phyloP scores from a whole-genome alignment of 345 rosid species.

The Lepidium aucheri region DNA sequence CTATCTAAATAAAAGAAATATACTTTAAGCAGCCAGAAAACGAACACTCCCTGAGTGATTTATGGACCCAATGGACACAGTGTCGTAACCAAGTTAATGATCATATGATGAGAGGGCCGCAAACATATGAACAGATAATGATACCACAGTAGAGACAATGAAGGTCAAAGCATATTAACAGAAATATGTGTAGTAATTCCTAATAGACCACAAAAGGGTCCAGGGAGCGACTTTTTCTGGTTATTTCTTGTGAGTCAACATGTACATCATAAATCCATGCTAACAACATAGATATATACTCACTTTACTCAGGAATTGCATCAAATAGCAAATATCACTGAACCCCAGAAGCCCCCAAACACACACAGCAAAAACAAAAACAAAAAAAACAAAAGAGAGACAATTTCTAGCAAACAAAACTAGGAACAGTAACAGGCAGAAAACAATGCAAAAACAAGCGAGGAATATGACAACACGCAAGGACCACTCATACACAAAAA shows the following conservation, averaged over 20 bases:
- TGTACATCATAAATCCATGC: neutral
- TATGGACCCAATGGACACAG: neutral
- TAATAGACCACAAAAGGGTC: neutral
- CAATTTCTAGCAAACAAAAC: conserved; percentile 1
- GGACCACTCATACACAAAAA: neutral
- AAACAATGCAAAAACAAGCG: neutral
- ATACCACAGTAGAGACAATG: neutral
- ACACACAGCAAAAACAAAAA: neutral
- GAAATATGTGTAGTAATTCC: neutral
- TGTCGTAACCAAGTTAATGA: neutral
- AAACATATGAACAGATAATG: neutral
- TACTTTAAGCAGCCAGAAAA: neutral
- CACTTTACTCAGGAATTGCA: neutral
- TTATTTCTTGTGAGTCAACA: neutral
- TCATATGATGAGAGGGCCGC: neutral
- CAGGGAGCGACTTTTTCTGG: neutral
- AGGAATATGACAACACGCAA: neutral
- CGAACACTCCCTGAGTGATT: neutral
- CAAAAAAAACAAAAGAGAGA: neutral
- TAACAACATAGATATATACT: conserved; percentile 1
- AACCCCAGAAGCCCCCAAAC: neutral
- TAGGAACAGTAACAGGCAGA: neutral
- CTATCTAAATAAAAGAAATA: neutral
- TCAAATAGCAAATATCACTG: neutral
- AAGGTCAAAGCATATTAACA: neutral